Percentiles rank a stretch among this genome's conserved stretches.
phyloP scores from a whole-genome alignment of 169 alveolate species.

The Eimeria nieschulzi region DNA sequence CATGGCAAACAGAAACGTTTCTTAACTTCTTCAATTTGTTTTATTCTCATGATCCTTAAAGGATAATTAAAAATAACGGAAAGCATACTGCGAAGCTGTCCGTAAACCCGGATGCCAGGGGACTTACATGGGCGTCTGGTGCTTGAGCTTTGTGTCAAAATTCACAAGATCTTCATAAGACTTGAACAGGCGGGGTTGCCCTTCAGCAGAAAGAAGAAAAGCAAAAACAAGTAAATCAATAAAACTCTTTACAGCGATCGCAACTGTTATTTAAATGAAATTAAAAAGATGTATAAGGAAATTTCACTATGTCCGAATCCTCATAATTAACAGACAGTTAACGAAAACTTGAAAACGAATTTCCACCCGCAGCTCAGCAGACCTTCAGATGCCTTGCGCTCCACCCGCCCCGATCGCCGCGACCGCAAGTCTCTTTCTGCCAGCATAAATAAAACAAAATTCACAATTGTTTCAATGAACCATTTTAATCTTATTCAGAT shows the following conservation, averaged over 20 bases:
- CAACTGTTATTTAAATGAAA: not conserved
- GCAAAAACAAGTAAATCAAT: not conserved
- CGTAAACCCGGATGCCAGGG: not conserved
- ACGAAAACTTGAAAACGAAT: no score
- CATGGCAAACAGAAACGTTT: not conserved
- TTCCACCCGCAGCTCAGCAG: no score
- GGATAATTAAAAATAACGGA: not conserved
- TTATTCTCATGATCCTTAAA: not conserved
- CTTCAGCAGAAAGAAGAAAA: not conserved
- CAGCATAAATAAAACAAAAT: no score
- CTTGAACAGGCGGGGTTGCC: slow-evolving; percentile 67
- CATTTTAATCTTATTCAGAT: no score
- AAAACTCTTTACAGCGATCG: not conserved
- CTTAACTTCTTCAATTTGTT: not conserved
- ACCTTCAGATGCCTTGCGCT: no score
- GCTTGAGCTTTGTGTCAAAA: slow-evolving; percentile 68
- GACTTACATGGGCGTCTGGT: slow-evolving; percentile 73
- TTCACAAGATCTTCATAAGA: slow-evolving; percentile 67
- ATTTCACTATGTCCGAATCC: no score
- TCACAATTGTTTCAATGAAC: no score
- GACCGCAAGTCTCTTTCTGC: no score
- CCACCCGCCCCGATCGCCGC: no score
- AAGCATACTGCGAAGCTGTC: not conserved
- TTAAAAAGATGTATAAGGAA: not conserved
- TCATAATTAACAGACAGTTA: no score